Evolutionary conservation across 2,329 filamentous ascomycete genomes (phyloP), one percentile per base, ranked within the genome.

Genomic region (Botrytis galanthina): DNA sequence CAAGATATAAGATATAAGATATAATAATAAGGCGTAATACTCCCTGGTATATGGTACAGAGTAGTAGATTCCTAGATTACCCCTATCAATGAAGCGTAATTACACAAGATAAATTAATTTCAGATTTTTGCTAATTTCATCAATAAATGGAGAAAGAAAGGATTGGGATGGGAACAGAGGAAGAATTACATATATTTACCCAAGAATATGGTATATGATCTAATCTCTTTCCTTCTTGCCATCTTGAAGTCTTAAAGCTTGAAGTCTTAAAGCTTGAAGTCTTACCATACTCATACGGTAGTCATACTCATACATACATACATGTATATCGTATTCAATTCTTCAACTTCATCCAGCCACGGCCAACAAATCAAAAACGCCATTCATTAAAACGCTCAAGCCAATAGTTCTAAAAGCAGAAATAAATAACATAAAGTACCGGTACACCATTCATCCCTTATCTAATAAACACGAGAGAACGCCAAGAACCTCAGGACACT

Each of bases 401-500:
- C 61, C 37, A 63, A 12, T 63, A 26, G 42, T 66, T 66, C 63
- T 48, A 1, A 18, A 18, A n/a, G 39, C 46, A 64, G 44, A 66
- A 48, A 48, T 14, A 48, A 66, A 48, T 39, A 7, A 37, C 26
- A 14, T 26, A 66, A 37, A 26, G 10, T 18, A 7, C 42, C 42
- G 42, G 16, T 44, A 67, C 63, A 67, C 63, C 63, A 51, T n/a
- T 14, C 46, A 37, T n/a, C 14, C 46, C 63, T 67, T 67, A 67
- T 67, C 63, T 67, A 51, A 39, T 16, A 54, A 54, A 54, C 46
- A 64, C 64, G 32, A 54, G 42, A 60, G n/a, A 62, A 48, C 69
- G 69, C 69, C 69, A 71, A 71, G 69, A 48, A 37, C 39, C 69
- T 71, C 69, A 71, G 69, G 69, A 71, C 69, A 71, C 57, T 63